Base-by-base conservation (phyloP, 495 filamentous ascomycete genomes). In the Penicillium maclennaniae region DNA sequence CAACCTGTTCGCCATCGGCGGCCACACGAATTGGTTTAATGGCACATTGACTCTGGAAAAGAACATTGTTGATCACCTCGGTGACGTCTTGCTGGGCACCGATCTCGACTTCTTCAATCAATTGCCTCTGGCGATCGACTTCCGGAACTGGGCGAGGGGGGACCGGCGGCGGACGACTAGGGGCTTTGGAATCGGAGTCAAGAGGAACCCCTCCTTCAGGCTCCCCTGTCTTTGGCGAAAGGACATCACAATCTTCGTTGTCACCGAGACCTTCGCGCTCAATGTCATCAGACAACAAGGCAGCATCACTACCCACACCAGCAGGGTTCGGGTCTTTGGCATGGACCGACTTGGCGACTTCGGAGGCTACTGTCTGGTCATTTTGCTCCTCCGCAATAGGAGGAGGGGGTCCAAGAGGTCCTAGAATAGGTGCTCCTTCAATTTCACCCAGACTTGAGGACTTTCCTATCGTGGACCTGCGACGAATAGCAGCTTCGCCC, bases 61-160 rank as follows among this genome's bases (percentile, higher is more conserved):
- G 79, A 20, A 95, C 85, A 64, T 93, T 92, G 37, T 89, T 89
- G 66, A 96, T 92, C 36, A 96, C 92, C 67, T 98, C 93, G 9
- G 88, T 91, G 7, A 96, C 93, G 72, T 98, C 93, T 72, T 97
- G 92, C 62, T 92, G 82, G 21, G 83, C 78, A 17, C 80, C 78
- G 58, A 83, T 76, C 65, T 86, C 82, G 0, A 85, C 66, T 46
- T 86, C 81, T 37, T 83, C 79, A 12, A 69, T 68, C 45, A 75
- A 54, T 20, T 73, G 67, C 47, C 68, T 71, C 49, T 74, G 65
- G 0, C 57, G 54, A 41, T 75, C 69, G n/a, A 59, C 45, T 52
- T 69, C 59, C 14, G 61, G 46, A 20, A 62, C 56, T 47, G 72
- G 73, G 46, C 78, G 69, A 34, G 76, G 79, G 25, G 79, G 79